Conservation (phyloP, 164 flowering plant species). For the Malania oleifera region DNA sequence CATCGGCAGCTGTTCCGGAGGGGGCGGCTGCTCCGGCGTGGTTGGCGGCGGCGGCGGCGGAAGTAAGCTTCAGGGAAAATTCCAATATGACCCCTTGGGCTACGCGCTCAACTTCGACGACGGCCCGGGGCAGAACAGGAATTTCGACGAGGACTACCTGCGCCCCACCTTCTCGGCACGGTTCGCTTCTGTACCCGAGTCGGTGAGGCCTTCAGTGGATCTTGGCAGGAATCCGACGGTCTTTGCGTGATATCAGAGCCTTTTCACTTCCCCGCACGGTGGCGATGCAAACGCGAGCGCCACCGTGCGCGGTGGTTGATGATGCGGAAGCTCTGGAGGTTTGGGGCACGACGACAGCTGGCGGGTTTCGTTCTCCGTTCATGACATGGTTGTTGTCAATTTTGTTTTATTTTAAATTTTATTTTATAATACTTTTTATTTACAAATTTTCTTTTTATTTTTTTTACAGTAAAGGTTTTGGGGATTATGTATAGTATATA, state of each 20-base stretch:
- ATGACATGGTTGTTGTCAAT: too few relatives aligned
- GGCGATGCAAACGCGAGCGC: too few relatives aligned
- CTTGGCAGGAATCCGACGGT: constrained; percentile 17
- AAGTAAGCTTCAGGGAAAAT: constrained; percentile 31
- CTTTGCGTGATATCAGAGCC: constrained; percentile 15
- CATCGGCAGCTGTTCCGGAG: constrained; percentile 3
- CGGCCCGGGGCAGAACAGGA: constrained; percentile 28
- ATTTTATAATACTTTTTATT: too few relatives aligned
- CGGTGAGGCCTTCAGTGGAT: constrained; percentile 16
- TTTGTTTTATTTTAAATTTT: too few relatives aligned
- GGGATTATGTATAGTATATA: too few relatives aligned
- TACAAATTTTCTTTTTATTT: too few relatives aligned
- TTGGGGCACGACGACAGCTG: too few relatives aligned
- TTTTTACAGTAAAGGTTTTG: too few relatives aligned
- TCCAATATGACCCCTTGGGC: constrained; percentile 74
- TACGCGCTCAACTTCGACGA: constrained; percentile 84
- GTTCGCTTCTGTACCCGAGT: constrained; percentile 36
- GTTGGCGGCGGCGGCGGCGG: constrained; percentile 1
- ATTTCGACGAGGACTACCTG: constrained; percentile 21
- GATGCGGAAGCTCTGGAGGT: too few relatives aligned
- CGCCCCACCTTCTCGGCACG: constrained; percentile 48
- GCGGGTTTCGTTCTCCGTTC: too few relatives aligned
- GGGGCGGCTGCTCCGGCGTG: not conserved
- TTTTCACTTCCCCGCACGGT: too few relatives aligned
- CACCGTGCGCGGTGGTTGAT: too few relatives aligned